Percentiles rank a stretch among this genome's conserved stretches.
These are phyloP conservation scores for Cutaneotrichosporon sp. DNA, from an alignment of 1,284 basidiomycete species.

Conservation along the genomic window DNA sequence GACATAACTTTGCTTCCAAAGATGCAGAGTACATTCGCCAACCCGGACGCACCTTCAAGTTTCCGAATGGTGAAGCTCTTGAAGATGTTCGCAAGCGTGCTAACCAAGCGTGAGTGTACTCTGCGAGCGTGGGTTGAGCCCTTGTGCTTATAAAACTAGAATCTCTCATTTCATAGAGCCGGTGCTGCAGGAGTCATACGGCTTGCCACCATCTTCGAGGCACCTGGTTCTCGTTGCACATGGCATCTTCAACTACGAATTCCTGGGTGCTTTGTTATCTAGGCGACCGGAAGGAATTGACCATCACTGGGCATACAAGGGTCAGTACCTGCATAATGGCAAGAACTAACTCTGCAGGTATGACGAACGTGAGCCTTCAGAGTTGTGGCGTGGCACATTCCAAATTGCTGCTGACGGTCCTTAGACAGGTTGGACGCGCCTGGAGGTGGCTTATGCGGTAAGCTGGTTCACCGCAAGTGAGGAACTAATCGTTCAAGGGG, in stretches of 20 bases:
- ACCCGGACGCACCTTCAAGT: constrained; percentile 38
- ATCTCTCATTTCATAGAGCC: constrained; percentile 44
- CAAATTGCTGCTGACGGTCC: constrained; percentile 1
- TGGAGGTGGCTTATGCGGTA: constrained; percentile 47
- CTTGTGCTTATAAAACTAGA: constrained; percentile 18
- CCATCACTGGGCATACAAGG: constrained; percentile 44
- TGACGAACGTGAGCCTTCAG: constrained; percentile 47
- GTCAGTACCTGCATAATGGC: constrained; percentile 16
- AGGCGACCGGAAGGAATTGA: constrained; percentile 41
- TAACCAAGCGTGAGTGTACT: constrained; percentile 38
- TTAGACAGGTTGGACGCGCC: constrained; percentile 51
- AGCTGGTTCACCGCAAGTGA: not conserved
- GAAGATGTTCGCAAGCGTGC: constrained; percentile 45
- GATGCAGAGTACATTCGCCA: constrained; percentile 33
- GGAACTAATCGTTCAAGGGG: constrained; percentile 2
- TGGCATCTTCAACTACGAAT: constrained; percentile 49
- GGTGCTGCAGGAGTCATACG: constrained; percentile 27
- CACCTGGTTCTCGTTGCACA: constrained; percentile 48
- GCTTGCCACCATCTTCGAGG: constrained; percentile 18
- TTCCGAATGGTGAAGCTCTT: constrained; percentile 43
- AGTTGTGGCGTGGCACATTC: too few relatives aligned
- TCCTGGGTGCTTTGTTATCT: constrained; percentile 40
- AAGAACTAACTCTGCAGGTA: constrained; percentile 26
- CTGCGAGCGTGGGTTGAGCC: too few relatives aligned
- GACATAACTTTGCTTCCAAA: constrained; percentile 35